phyloP scores from a whole-genome alignment of 768 basidiomycete species.

The Albatrellus ellisii region DNA sequence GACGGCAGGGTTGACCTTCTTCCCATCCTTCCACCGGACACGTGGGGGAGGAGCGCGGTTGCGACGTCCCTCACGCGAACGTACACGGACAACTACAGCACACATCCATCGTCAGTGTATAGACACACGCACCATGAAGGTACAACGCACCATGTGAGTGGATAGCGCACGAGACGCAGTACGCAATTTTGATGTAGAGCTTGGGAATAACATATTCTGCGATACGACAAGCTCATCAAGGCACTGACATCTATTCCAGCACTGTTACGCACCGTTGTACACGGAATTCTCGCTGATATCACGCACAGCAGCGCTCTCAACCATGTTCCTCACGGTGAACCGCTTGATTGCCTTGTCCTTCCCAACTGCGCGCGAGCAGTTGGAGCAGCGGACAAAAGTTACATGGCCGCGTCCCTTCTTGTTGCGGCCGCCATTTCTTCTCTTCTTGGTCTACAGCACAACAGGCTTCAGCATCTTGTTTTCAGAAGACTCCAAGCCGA shows the following conservation, averaged over 20 bases:
- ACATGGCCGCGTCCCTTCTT: slow-evolving; percentile 98
- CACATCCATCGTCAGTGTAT: not conserved
- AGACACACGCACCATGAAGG: too few relatives aligned
- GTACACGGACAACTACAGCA: slow-evolving; percentile 83
- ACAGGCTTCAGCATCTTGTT: slow-evolving; percentile 15
- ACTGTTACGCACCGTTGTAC: slow-evolving; percentile 59
- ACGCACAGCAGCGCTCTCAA: slow-evolving; percentile 94
- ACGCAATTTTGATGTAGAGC: slow-evolving; percentile 95
- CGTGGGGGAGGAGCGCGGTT: slow-evolving; percentile 97
- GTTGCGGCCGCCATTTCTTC: slow-evolving; percentile 99
- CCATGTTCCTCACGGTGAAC: slow-evolving; percentile 99
- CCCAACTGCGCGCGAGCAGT: slow-evolving; percentile 95
- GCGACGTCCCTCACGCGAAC: slow-evolving; percentile 88
- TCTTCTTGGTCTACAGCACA: slow-evolving; percentile 79
- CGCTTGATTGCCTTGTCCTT: slow-evolving; percentile 99
- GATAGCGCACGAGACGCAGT: slow-evolving; percentile 98
- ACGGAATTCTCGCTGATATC: slow-evolving; percentile 96
- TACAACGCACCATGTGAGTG: slow-evolving; percentile 97
- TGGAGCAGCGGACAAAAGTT: slow-evolving; percentile 91
- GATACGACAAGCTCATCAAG: slow-evolving; percentile 1
- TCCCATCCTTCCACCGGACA: slow-evolving; percentile 88
- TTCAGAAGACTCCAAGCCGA: not conserved
- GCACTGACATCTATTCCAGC: not conserved
- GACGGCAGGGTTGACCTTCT: slow-evolving; percentile 95
- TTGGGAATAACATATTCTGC: slow-evolving; percentile 94